Base-by-base conservation (phyloP, 768 basidiomycete genomes). In the Auricularia cornea region DNA sequence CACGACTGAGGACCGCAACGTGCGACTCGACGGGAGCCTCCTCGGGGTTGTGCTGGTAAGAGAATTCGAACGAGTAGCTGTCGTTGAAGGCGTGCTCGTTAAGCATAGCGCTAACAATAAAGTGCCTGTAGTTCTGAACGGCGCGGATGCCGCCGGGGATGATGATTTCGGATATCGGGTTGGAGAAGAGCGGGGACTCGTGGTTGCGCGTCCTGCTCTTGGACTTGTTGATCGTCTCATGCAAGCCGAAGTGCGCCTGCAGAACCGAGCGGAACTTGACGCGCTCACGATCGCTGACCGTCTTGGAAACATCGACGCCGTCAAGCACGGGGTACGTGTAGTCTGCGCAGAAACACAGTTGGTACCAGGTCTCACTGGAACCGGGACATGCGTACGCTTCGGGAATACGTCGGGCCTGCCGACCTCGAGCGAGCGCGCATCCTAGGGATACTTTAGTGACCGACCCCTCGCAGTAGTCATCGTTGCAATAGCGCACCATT, bases 281-380 rank as follows among this genome's bases (percentile, higher is more conserved):
- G 23, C 70, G 68, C 32, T 70, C 63, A 44, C 66, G 33, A 6
- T 61, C 48, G 2, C 52, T 29, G 3, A 70, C 57, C 0, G 69
- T 51, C 40, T 64, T 60, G 54, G 74, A 67, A 8, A 74, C 72
- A 31, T 73, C 68, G 20, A 73, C 60, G 23, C 72, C 70, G 57
- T 59, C 41, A 33, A 73, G 68, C 40, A 67, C 65, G 11, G 59
- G 59, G 54, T 74, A 73, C 14, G 73, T 70, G 59, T 73, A 73
- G 14, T 70, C 72, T 73, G 30, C 3, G 40, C 20, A 16, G 5
- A 18, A 8, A 26, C 8, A 11, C 59, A 59, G 59, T n/a, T 20
- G n/a, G 59, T 38, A 8, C 20, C 18, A 18, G 23, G 8, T 12
- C 12, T 60, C 14, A 61, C 16, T 73, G 72, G 23, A 10, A 23